Evolutionary conservation across 176 grass and related monocot genomes (phyloP), one percentile per base, ranked within the genome.

Genomic region (Eragrostis nindensis): DNA sequence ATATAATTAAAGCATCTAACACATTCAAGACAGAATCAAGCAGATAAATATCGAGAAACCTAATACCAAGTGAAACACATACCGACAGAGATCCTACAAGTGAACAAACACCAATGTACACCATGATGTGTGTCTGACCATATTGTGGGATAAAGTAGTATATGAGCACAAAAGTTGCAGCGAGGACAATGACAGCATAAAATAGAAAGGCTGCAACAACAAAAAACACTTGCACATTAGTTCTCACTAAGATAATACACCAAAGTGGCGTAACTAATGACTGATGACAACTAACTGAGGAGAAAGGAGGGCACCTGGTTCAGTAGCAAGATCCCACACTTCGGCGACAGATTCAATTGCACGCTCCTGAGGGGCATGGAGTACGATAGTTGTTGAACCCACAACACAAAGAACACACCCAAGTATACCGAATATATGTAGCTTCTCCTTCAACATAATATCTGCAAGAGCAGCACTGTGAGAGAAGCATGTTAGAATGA

Each of bases 301-400:
- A 42, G 40, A 91, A 71, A 83, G 66, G 14, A 57, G 44, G 59
- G 8, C 30, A 97, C 95, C 95, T 87, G 95, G 95, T 93, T 98
- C 95, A 72, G 95, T 98, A 75, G 95, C 95, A 81, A 98, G 86
- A 92, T 87, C 74, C 95, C 92, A 98, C n/a, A 98, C 90, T 94
- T 94, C 92, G 6, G 82, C 82, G 18, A 98, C 95, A 68, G 92
- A 98, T 53, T 98, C 90, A 70, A 98, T 98, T 68, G 80, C 77
- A 56, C 92, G 89, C 83, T 98, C 95, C 68, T 92, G 95, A 56
- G 95, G 95, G 27, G 95, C 95, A 89, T 94, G 95, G 18, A 98
- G 95, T 45, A 98, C 95, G 85, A 98, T 98, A 47, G 95, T 94
- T 56, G 95, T 98, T 50, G 92, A 98, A 30, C 95, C 95, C 68